A percentile compares a stretch with the other conserved stretches of the same genome.
phyloP scores from a whole-genome alignment of 345 rosid species.

The Balakata baccata region DNA sequence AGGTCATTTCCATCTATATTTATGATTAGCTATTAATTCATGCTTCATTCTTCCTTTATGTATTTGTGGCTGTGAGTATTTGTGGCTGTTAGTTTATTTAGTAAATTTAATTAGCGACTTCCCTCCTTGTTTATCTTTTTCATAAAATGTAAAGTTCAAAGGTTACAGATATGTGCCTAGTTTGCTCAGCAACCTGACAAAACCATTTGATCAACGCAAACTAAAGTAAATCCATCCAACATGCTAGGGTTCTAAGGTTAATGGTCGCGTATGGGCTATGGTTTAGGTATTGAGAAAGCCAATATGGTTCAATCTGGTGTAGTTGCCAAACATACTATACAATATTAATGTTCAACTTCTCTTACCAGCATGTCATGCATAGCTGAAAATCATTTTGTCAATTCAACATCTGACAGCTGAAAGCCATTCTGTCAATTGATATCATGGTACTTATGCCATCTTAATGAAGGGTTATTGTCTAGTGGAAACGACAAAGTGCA shows the following conservation, averaged over 20 bases:
- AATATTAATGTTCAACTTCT: too few relatives aligned
- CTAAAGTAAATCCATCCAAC: not conserved
- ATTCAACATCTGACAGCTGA: too few relatives aligned
- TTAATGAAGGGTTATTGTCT: too few relatives aligned
- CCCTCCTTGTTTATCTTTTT: not conserved
- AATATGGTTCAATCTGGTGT: not conserved
- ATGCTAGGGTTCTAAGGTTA: not conserved
- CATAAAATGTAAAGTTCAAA: not conserved
- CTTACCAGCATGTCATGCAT: too few relatives aligned
- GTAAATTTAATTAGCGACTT: not conserved
- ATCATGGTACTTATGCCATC: too few relatives aligned
- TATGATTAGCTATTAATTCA: not conserved
- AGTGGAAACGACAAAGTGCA: too few relatives aligned
- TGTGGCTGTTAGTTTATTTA: not conserved
- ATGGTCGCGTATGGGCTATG: not conserved
- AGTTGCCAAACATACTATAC: too few relatives aligned
- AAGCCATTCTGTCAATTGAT: too few relatives aligned
- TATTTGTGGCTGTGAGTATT: not conserved
- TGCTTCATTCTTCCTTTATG: not conserved
- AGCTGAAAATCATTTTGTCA: too few relatives aligned
- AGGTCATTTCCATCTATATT: slow-evolving; percentile 41
- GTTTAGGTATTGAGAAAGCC: not conserved
- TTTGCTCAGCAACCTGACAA: not conserved
- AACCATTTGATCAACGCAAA: not conserved
- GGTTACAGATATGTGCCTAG: not conserved